A percentile compares a stretch with the other conserved stretches of the same genome.
Evolutionary conservation across 2,329 filamentous ascomycete genomes (phyloP).

Genomic region (Pezicula rhizophila): DNA sequence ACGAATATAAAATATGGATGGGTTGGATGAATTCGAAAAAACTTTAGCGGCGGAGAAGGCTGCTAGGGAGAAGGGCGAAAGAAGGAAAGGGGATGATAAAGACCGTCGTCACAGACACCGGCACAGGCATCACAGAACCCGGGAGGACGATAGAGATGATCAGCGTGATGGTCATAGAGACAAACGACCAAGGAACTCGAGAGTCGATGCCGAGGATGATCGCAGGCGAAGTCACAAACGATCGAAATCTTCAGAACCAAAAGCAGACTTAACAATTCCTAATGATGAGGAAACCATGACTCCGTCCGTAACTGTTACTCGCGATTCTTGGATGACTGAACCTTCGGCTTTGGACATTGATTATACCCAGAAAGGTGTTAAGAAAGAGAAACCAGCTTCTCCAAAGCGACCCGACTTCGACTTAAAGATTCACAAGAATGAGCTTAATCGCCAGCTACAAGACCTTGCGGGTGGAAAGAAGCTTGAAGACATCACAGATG

Average conservation of each 20-base stretch:
- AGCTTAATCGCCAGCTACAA: constrained; percentile 69
- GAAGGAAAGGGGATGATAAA: constrained; percentile 33
- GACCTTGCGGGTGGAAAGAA: constrained; percentile 50
- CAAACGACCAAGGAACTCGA: constrained; percentile 50
- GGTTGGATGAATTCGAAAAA: constrained; percentile 72
- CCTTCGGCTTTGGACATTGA: constrained; percentile 79
- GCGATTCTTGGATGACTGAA: constrained; percentile 93
- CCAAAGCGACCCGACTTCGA: constrained; percentile 25
- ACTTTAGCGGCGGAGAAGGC: constrained; percentile 61
- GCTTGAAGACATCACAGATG: constrained; percentile 42
- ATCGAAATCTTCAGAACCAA: constrained; percentile 39
- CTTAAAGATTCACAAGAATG: constrained; percentile 60
- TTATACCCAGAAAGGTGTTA: constrained; percentile 60
- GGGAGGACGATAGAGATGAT: constrained; percentile 27
- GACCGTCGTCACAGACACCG: constrained; percentile 31
- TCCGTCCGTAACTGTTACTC: constrained; percentile 37
- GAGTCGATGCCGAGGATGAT: constrained; percentile 30
- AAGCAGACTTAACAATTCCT: constrained; percentile 44
- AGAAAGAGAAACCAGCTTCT: constrained; percentile 44
- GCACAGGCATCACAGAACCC: constrained; percentile 27
- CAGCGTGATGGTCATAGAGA: constrained; percentile 51
- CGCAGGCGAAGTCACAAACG: constrained; percentile 26
- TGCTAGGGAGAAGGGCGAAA: constrained; percentile 41
- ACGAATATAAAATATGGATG: constrained; percentile 35
- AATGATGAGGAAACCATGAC: constrained; percentile 39